Conservation (phyloP, 495 filamentous ascomycete genomes). For the Glutinoglossum americanum region DNA sequence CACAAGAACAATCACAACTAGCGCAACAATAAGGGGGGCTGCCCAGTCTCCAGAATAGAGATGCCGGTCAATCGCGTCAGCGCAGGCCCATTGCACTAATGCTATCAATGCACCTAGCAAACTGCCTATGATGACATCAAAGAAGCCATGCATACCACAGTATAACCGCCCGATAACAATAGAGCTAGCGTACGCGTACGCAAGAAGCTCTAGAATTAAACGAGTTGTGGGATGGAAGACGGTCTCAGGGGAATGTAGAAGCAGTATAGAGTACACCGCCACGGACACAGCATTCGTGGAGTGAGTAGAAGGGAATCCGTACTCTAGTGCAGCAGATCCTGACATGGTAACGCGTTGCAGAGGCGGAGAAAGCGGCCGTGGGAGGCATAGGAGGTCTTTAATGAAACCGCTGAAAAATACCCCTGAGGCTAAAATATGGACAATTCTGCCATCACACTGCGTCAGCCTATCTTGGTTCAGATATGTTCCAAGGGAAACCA, state of each 20-base stretch:
- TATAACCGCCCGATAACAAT: constrained; percentile 82
- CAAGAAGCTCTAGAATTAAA: constrained; percentile 37
- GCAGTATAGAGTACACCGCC: constrained; percentile 56
- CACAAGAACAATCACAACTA: constrained; percentile 51
- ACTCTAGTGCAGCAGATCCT: constrained; percentile 79
- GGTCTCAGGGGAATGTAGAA: constrained; percentile 33
- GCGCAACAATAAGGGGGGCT: constrained; percentile 34
- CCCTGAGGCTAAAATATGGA: constrained; percentile 68
- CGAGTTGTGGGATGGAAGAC: constrained; percentile 21
- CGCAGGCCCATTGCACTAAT: constrained; percentile 49
- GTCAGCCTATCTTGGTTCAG: background rate
- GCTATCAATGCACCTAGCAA: constrained; percentile 47
- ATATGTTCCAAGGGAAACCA: constrained; percentile 4
- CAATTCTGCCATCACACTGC: constrained; percentile 32
- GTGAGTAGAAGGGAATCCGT: constrained; percentile 92
- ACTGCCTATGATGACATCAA: constrained; percentile 67
- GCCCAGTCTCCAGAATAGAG: constrained; percentile 33
- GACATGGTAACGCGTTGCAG: constrained; percentile 94
- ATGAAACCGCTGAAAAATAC: constrained; percentile 88
- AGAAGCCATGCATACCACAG: constrained; percentile 96
- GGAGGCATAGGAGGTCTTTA: constrained; percentile 89
- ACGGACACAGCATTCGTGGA: constrained; percentile 94
- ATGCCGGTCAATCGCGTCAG: constrained; percentile 41
- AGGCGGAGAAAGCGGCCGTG: constrained; percentile 79
- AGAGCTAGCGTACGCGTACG: constrained; percentile 70